Percentiles rank a stretch among this genome's conserved stretches.
These are phyloP conservation scores for Stephania yunnanensis DNA, from an alignment of 164 flowering plant species.

Conservation along the genomic window DNA sequence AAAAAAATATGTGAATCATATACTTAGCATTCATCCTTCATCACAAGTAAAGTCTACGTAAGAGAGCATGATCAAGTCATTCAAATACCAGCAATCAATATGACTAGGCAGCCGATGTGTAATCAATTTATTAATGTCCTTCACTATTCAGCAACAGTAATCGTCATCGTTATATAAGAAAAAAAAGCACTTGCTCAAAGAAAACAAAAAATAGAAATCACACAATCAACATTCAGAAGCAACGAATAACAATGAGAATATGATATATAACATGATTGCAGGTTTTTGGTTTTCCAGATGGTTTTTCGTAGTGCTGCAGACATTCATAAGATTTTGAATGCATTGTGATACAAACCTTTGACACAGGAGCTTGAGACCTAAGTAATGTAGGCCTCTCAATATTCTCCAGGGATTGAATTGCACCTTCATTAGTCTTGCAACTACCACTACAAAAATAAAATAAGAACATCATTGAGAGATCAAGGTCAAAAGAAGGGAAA, in stretches of 20 bases:
- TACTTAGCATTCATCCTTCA: not conserved
- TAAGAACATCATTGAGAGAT: not conserved
- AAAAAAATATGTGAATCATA: not conserved
- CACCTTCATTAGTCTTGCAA: constrained; percentile 22
- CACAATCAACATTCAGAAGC: not conserved
- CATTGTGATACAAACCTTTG: constrained; percentile 16
- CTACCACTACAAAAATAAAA: constrained; percentile 28
- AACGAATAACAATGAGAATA: not conserved
- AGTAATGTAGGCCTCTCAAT: constrained; percentile 38
- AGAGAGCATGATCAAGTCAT: not conserved
- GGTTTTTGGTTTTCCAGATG: not conserved
- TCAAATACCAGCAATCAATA: not conserved
- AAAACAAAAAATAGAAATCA: not conserved
- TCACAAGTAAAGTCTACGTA: not conserved
- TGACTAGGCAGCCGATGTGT: not conserved
- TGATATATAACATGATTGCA: not conserved
- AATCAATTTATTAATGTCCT: not conserved
- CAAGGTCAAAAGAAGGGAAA: constrained; percentile 1
- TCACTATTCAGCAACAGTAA: not conserved
- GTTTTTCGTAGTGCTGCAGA: not conserved
- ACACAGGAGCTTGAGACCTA: constrained; percentile 29
- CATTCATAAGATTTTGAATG: not conserved
- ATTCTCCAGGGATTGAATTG: constrained; percentile 27
- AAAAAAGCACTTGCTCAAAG: too few species aligned
- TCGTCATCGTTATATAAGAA: not conserved